These are phyloP conservation scores for Candida easanensis DNA, from an alignment of 805 yeast species.

Conservation along the genomic window DNA sequence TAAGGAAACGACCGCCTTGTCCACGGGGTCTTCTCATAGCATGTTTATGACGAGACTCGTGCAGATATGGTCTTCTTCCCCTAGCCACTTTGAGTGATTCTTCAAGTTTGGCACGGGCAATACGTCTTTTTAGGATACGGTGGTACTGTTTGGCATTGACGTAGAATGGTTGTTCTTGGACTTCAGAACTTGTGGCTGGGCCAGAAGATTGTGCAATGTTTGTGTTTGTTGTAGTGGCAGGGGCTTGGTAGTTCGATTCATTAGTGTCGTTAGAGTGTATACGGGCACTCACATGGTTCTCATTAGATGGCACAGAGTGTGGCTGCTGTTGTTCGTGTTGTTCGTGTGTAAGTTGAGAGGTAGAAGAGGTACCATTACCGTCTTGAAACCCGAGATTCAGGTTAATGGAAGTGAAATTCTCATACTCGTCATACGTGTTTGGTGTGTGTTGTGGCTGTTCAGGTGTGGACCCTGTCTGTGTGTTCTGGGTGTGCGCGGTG, in stretches of 20 bases:
- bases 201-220: neutral
- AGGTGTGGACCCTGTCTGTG: conserved; percentile 2
- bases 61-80: conserved; percentile 90
- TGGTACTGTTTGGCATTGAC: conserved; percentile 98
- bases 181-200: conserved; percentile 1
- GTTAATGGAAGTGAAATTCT: conserved; percentile 21
- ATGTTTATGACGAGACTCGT: conserved; percentile 96
- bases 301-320: conserved; percentile 5
- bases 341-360: conserved; percentile 7
- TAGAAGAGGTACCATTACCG: neutral
- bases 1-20: conserved; percentile 94
- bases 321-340: conserved; percentile 4
- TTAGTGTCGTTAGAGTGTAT: conserved; percentile 5
- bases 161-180: conserved; percentile 83
- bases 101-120: conserved; percentile 91
- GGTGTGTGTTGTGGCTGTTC: conserved; percentile 8
- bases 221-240: neutral
- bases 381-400: conserved; percentile 19
- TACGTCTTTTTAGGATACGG: conserved; percentile 85
- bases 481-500: conserved; percentile 1
- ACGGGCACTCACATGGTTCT: conserved; percentile 4
- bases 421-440: conserved; percentile 16
- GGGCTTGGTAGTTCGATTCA: conserved; percentile 5
- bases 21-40: conserved; percentile 99
- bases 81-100: conserved; percentile 84